Base-by-base conservation (phyloP, 352 stramenopile genomes). In the Globisporangium mamillatum region DNA sequence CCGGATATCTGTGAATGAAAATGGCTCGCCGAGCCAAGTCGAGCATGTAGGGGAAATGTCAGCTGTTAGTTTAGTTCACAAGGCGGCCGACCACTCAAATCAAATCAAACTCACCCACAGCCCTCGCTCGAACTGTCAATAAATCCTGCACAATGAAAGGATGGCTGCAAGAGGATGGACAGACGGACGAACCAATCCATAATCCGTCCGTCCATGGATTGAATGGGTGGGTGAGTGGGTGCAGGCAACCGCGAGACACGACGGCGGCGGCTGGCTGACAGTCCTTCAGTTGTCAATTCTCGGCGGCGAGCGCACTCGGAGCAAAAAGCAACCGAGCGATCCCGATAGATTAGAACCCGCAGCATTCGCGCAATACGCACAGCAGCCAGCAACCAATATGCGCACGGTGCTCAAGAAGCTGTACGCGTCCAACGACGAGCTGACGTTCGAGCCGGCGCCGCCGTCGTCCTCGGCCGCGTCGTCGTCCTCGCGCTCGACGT, bases 401-500 rank as follows among this genome's bases (percentile, higher is more conserved):
- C 48, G 14, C 22, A 29, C 34, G 7, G 34, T 63, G 29, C 48
- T 70, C 58, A 67, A 61, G 63, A 84, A 76, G 25, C 67, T 74
- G 46, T 56, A 63, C 63, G 74, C 29, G 25, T 70, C 48, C 41
- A 20, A 16, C 16, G 64, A 82, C 56, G 55, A 68, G 16, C 74
- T 79, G 63, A 77, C 78, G 9, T 76, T 77, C 53, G 66, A n/a
- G 18, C 44, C 62, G 62, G 50, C 22, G 18, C 60, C 60, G 53
- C 34, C 54, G 58, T 52, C 56, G 27, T 46, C 71, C 32, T 82
- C 79, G 5, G 64, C 68, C 32, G 64, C 63, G 32, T 81, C 80
- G 2, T 79, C 77, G 9, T 62, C 63, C 16, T 55, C 53, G 53
- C 79, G 81, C 34, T 77, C 78, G 32, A 89, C 81, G 29, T 76